Percentiles rank a stretch among this genome's conserved stretches.
phyloP scores from a whole-genome alignment of 2,329 filamentous ascomycete genomes.

The Blastomyces parvus region DNA sequence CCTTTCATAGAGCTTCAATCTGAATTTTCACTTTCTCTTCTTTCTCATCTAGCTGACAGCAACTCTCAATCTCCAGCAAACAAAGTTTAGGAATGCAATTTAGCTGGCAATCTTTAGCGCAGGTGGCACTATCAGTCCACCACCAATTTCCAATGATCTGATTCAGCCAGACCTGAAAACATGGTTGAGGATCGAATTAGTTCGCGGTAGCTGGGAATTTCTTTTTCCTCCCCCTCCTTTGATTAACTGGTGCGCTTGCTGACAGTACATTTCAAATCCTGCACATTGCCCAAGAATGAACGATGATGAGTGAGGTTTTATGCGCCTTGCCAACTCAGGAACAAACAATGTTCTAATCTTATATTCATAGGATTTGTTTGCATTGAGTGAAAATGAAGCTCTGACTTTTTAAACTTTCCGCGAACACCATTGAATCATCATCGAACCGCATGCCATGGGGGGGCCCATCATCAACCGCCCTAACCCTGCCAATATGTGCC shows the following conservation, averaged over 20 bases:
- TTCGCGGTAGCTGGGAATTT: neutral
- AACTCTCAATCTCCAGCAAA: neutral
- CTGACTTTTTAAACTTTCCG: neutral
- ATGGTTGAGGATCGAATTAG: neutral
- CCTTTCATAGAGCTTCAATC: too few species aligned
- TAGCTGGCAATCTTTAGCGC: neutral
- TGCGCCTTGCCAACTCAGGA: too few species aligned
- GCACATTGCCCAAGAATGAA: too few species aligned
- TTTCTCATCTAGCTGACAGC: too few species aligned
- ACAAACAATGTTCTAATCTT: too few species aligned
- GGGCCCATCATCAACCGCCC: neutral
- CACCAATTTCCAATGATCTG: neutral
- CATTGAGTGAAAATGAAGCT: too few species aligned
- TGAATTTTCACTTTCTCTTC: too few species aligned
- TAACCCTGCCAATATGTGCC: neutral
- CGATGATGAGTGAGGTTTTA: too few species aligned
- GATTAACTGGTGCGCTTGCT: too few species aligned
- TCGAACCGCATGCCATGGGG: neutral
- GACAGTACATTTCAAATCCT: too few species aligned
- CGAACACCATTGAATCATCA: neutral
- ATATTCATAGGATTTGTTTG: too few species aligned
- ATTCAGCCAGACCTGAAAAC: neutral
- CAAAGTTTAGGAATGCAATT: neutral
- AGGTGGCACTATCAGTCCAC: neutral
- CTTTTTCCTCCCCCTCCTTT: neutral